Percentiles rank a stretch among this genome's conserved stretches.
phyloP scores from a whole-genome alignment of 805 yeast species.

The Nakazawaea wyomingensis region DNA sequence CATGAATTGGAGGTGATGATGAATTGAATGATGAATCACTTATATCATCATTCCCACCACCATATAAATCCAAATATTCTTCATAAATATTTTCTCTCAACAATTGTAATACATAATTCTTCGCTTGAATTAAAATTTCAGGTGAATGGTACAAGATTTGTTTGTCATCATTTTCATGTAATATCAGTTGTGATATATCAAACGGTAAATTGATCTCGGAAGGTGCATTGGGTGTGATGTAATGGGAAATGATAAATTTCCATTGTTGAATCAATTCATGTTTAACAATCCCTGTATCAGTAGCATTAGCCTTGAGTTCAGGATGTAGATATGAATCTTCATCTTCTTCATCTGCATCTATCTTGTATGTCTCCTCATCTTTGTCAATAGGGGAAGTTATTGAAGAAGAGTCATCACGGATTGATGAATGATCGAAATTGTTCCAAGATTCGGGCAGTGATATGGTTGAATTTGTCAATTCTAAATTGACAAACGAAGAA shows the following conservation, averaged over 20 bases:
- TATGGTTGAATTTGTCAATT: background rate
- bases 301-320: slow-evolving; percentile 5
- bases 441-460: background rate
- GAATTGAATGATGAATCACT: background rate
- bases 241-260: slow-evolving; percentile 30
- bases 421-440: slow-evolving; percentile 9
- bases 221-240: slow-evolving; percentile 36
- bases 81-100: slow-evolving; percentile 28
- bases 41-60: background rate
- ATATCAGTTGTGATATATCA: slow-evolving; percentile 27
- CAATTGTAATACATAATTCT: slow-evolving; percentile 26
- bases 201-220: slow-evolving; percentile 45
- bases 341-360: background rate
- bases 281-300: background rate
- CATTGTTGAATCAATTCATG: slow-evolving; percentile 8
- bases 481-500: slow-evolving; percentile 10
- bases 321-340: background rate
- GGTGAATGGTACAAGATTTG: slow-evolving; percentile 29
- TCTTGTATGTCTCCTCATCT: background rate
- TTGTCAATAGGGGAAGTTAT: background rate
- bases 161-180: slow-evolving; percentile 20
- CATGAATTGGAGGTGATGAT: background rate
- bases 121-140: slow-evolving; percentile 23
- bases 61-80: slow-evolving; percentile 16
- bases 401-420: too few species aligned